phyloP scores from a whole-genome alignment of 148 eudicot genomes.

The Rhododendron ovatum region DNA sequence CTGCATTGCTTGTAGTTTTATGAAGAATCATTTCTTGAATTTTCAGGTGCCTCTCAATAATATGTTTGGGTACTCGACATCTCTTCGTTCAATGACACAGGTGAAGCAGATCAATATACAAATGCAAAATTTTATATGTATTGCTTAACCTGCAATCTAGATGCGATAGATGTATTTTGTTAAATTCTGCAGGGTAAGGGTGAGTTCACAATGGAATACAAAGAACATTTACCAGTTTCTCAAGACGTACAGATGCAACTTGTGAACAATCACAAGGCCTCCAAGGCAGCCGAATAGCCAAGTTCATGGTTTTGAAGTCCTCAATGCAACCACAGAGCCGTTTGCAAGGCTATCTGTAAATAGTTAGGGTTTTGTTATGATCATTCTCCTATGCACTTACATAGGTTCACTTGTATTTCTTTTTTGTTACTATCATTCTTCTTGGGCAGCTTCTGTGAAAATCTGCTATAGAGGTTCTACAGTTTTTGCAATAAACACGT shows the following conservation, averaged over 20 bases:
- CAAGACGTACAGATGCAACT: constrained; percentile 82
- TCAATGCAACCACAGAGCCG: not conserved
- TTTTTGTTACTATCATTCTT: not conserved
- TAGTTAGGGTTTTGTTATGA: not conserved
- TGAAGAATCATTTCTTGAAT: not conserved
- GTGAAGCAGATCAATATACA: constrained; percentile 21
- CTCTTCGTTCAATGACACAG: constrained; percentile 95
- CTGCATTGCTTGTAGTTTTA: not conserved
- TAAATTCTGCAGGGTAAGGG: constrained; percentile 54
- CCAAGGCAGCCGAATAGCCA: constrained; percentile 40
- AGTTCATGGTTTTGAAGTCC: not conserved
- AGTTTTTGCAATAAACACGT: no score
- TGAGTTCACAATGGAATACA: constrained; percentile 96
- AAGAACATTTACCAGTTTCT: constrained; percentile 79
- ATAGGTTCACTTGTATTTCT: constrained; percentile 10
- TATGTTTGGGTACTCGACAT: constrained; percentile 92
- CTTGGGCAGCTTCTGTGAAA: no score
- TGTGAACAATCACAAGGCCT: constrained; percentile 64
- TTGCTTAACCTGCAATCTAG: not conserved
- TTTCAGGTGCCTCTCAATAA: constrained; percentile 90
- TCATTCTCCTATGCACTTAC: not conserved
- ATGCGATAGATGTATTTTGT: not conserved
- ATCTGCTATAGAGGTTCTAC: no score
- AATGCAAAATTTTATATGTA: not conserved
- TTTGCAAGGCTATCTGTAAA: not conserved